Conservation (phyloP, 1,139 yeast genomes). For the Maudiozyma humilis region DNA sequence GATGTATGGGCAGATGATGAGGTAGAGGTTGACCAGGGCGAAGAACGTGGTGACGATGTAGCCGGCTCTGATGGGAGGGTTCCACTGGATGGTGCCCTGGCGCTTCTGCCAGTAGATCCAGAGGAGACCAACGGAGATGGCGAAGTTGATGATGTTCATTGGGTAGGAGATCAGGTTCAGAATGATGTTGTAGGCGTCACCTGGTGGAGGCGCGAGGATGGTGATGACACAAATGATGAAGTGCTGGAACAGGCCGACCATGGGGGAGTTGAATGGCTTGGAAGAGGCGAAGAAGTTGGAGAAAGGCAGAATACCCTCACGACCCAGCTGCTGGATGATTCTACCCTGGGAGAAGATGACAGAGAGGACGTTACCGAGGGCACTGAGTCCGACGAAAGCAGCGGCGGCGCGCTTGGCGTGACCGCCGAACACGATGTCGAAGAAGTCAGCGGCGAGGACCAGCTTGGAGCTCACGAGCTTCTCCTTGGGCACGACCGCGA, state of each 20-base stretch:
- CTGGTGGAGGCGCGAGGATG: slow-evolving; percentile 62
- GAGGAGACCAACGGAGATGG: slow-evolving; percentile 64
- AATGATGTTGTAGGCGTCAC: slow-evolving; percentile 71
- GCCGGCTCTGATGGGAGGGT: slow-evolving; percentile 66
- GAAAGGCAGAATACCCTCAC: slow-evolving; percentile 65
- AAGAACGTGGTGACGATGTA: slow-evolving; percentile 58
- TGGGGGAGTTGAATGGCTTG: slow-evolving; percentile 42
- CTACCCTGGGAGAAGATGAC: slow-evolving; percentile 74
- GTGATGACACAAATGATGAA: slow-evolving; percentile 46
- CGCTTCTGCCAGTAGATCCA: slow-evolving; percentile 51
- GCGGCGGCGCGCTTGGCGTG: slow-evolving; percentile 59
- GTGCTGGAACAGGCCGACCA: slow-evolving; percentile 46
- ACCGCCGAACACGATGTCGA: slow-evolving; percentile 64
- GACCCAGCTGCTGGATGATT: slow-evolving; percentile 66
- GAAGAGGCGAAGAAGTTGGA: slow-evolving; percentile 48
- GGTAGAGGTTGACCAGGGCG: slow-evolving; percentile 57
- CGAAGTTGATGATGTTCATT: slow-evolving; percentile 59
- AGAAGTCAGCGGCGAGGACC: slow-evolving; percentile 66
- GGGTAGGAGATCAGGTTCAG: slow-evolving; percentile 71
- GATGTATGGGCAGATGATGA: slow-evolving; percentile 72
- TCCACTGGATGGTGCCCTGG: slow-evolving; percentile 54
- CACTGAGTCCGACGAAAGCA: slow-evolving; percentile 65
- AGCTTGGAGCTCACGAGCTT: slow-evolving; percentile 55
- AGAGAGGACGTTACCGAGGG: slow-evolving; percentile 69
- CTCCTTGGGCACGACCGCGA: slow-evolving; percentile 66